Evolutionary conservation across 305 asterid genomes (phyloP).

Genomic region (Fraxinus baroniana): DNA sequence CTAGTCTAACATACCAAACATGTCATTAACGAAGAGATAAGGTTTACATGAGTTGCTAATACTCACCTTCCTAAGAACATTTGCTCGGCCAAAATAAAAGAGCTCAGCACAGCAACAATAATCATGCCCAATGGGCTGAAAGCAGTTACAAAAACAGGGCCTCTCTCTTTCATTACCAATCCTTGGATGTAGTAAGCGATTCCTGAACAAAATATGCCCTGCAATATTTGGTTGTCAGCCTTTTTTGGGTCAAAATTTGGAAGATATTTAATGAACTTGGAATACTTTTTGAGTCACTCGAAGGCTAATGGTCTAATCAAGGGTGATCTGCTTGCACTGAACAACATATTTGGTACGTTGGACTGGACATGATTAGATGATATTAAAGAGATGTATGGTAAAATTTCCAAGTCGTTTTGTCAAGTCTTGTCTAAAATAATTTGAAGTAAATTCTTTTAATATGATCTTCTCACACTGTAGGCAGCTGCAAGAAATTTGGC

Average conservation of each 20-base stretch:
- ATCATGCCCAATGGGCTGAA: conserved; percentile 38
- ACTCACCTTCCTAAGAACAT: conserved; percentile 33
- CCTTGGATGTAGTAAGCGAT: conserved; percentile 32
- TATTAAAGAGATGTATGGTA: neutral
- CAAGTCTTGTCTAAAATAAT: neutral
- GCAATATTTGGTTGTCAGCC: neutral
- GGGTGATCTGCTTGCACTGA: neutral
- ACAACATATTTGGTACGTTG: neutral
- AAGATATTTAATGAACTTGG: neutral
- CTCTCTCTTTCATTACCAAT: conserved; percentile 25
- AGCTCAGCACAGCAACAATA: conserved; percentile 31
- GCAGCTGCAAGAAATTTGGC: conserved; percentile 46
- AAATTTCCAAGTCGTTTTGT: neutral
- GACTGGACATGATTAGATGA: neutral
- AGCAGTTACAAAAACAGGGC: conserved; percentile 35
- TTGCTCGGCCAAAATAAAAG: conserved; percentile 34
- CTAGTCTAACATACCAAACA: neutral
- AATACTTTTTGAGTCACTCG: neutral
- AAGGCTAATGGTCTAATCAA: neutral
- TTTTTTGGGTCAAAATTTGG: neutral
- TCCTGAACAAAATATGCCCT: conserved; percentile 39
- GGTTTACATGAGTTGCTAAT: neutral
- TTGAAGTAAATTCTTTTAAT: neutral
- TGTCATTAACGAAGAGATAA: neutral
- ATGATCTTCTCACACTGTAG: conserved; percentile 45